Evolutionary conservation across 2,329 filamentous ascomycete genomes (phyloP), one percentile per base, ranked within the genome.

Genomic region (Aureobasidium sp.): DNA sequence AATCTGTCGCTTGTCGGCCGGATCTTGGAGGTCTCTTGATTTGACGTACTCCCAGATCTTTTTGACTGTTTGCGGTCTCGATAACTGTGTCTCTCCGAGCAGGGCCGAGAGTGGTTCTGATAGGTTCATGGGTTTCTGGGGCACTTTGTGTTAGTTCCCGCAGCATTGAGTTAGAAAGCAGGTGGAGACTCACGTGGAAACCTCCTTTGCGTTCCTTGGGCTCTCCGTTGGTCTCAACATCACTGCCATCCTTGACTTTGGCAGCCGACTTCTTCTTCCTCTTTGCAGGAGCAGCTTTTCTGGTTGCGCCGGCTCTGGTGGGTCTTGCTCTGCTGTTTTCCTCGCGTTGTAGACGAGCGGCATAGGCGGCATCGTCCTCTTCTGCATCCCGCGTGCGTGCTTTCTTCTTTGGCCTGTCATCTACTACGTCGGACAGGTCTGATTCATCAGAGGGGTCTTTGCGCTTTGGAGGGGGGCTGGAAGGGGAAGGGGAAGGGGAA

Each of bases 41-140:
- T 94, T 95, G 72, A 98, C 95, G 65, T 98, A 90, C 57, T 86
- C 84, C 93, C 93, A 98, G 51, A 98, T 84, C 67, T 87, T 87
- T 75, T 97, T 97, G 62, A 98, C 93, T 0, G 91, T 91, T 68
- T 97, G 90, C 0, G 93, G 91, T 35, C 93, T 86, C 14, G 93
- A 95, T 19, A 98, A 80, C 83, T 95, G 64, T 3, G 79, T 74
- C 64, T 87, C 84, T 41, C 85, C 86, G 54, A 86, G 79, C 17
- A 93, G 73, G 55, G 83, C 82, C 1, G 84, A 78, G 19, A 93
- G 77, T 11, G 84, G 79, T 48, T 77, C 74, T 60, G 86, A 90
- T 42, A 93, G 79, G 55, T 80, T 80, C 68, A 90, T 88, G 1
- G 85, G 85, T 72, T 90, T 90, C 75, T 73, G 53, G 12, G 21